Base-by-base conservation (phyloP, 2,329 filamentous ascomycete genomes). In the Thelonectria blattea region DNA sequence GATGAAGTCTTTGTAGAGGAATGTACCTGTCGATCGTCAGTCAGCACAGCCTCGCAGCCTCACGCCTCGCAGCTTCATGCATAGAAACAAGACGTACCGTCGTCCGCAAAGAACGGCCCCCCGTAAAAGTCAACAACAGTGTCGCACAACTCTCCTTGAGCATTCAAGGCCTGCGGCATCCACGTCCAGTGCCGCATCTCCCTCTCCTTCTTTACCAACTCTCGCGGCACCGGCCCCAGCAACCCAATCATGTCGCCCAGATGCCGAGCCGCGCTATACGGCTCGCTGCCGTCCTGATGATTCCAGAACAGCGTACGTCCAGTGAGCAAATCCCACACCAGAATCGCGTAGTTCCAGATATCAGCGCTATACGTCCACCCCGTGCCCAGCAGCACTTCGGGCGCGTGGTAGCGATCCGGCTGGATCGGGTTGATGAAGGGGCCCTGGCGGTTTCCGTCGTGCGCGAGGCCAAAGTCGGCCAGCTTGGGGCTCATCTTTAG, bases 291-390 rank as follows among this genome's bases (percentile, higher is more conserved):
- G 20, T 57, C 52, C n/a, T 37, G 60, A 50, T 58, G 54, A 37
- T 58, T 60, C 9, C 55, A 48, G 43, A 71, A 70, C 20, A 70
- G 63, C 17, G 63, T 60, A 11, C 47, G 41, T 12, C 64, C 69
- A 1, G 66, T 61, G 30, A 71, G 64, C 12, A 71, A 56, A n/a
- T 71, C 67, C 67, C 70, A 71, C 37, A 69, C 67, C 53, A 72
- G 61, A 14, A 65, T 60, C 1, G 69, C 70, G 27, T 72, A 64
- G 37, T 66, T 66, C 64, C 64, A 66, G 9, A 66, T 64, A 51
- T 66, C 64, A 5, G 57, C 64, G 30, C 59, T 61, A 15, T 56
- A 66, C 11, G 62, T 61, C 63, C 63, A 65, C 4, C 56, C 58
- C 10, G 56, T 62, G 2, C 61, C 61, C 3, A 65, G 52, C 8